phyloP scores from a whole-genome alignment of 495 filamentous ascomycete species.

The Penicillium bialowiezense region DNA sequence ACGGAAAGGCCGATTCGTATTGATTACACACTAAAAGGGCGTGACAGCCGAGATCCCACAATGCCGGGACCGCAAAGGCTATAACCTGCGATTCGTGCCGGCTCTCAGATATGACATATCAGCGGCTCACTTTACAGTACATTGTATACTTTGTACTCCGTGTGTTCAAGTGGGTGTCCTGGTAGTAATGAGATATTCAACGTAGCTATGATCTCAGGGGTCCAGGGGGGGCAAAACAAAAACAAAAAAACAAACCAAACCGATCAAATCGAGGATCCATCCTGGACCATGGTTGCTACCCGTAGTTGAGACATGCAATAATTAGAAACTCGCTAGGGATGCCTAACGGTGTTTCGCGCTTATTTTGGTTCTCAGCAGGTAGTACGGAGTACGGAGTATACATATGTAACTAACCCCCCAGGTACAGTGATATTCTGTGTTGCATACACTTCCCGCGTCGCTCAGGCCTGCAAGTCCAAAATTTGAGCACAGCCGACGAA shows the following conservation, averaged over 20 bases:
- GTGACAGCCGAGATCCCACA: constrained; percentile 10
- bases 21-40: not conserved
- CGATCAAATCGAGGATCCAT: constrained; percentile 13
- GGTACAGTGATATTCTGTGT: too few relatives aligned
- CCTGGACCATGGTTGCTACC: constrained; percentile 16
- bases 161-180: too few relatives aligned
- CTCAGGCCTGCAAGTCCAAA: constrained; percentile 1
- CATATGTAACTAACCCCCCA: too few relatives aligned
- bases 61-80: constrained; percentile 11
- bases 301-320: constrained; percentile 9
- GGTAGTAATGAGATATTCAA: too few relatives aligned
- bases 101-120: not conserved
- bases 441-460: too few relatives aligned
- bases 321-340: constrained; percentile 1
- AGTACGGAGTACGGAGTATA: too few relatives aligned
- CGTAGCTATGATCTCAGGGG: not conserved
- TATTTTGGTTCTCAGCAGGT: not conserved
- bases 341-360: not conserved
- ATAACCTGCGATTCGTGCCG: constrained; percentile 3
- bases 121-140: not conserved
- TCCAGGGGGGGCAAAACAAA: not conserved
- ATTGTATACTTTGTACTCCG: not conserved
- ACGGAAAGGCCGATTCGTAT: constrained; percentile 14
- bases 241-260: not conserved
- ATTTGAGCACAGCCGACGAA: constrained; percentile 11